Evolutionary conservation across 139 green algal species (phyloP).

Genomic region (Chlamydomonas sp.): DNA sequence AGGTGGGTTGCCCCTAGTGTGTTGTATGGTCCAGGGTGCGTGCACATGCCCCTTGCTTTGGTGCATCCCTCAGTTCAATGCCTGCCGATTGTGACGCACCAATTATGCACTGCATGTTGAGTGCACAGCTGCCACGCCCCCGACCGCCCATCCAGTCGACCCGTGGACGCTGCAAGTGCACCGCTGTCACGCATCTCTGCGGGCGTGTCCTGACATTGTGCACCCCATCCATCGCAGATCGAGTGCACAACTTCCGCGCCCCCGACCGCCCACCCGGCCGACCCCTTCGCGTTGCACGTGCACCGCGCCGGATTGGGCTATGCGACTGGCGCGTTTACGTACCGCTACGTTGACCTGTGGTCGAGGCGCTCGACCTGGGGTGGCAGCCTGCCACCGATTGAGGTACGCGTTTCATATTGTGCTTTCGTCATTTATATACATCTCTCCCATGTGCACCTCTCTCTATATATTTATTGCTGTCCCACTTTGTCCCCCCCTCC

Average conservation of each 20-base stretch:
- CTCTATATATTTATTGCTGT: too few relatives aligned
- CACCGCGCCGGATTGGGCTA: background rate
- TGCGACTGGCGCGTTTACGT: background rate
- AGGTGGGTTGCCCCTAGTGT: too few relatives aligned
- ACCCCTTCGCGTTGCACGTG: slow-evolving; percentile 6
- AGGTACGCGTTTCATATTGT: slow-evolving; percentile 25
- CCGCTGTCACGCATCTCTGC: slow-evolving; percentile 2
- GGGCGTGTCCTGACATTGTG: slow-evolving; percentile 8
- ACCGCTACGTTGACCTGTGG: slow-evolving; percentile 57
- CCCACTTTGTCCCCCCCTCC: too few relatives aligned
- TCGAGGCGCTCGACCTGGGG: slow-evolving; percentile 51
- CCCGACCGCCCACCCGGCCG: background rate
- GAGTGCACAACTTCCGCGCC: background rate
- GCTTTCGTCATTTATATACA: background rate
- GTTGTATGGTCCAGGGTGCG: too few relatives aligned
- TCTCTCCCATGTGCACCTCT: background rate
- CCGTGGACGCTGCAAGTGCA: background rate
- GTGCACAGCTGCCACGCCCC: background rate
- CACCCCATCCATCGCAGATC: slow-evolving; percentile 13
- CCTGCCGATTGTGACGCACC: too few relatives aligned
- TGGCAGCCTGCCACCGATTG: slow-evolving; percentile 33
- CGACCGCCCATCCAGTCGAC: background rate
- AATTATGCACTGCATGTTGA: slow-evolving; percentile 6
- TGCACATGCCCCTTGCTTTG: too few relatives aligned
- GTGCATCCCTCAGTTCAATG: too few relatives aligned